phyloP scores from a whole-genome alignment of 148 eudicot species.

The Cornus suecica region DNA sequence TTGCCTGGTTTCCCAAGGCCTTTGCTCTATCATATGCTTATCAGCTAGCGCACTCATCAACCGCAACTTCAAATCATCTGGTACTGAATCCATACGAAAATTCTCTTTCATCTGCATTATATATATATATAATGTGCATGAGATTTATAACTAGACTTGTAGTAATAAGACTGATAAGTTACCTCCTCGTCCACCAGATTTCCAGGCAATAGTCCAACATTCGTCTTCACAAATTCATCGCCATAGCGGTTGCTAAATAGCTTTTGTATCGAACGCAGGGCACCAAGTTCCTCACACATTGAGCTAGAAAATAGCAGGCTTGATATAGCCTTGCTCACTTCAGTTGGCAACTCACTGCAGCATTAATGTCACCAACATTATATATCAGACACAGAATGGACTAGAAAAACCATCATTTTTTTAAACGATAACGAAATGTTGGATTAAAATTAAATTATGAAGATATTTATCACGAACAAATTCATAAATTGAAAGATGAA shows the following conservation, averaged over 20 bases:
- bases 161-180: too few species aligned
- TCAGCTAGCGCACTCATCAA: conserved; percentile 12
- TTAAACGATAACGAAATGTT: too few species aligned
- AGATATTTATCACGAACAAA: not conserved
- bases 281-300: conserved; percentile 29
- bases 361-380: too few species aligned
- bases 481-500: not conserved
- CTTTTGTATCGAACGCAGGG: conserved; percentile 16
- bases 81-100: not conserved
- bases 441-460: too few species aligned
- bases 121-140: too few species aligned
- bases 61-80: conserved; percentile 5
- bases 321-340: conserved; percentile 15
- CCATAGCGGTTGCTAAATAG: conserved; percentile 22
- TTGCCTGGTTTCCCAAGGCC: not conserved
- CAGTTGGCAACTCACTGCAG: conserved; percentile 22
- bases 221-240: conserved; percentile 9
- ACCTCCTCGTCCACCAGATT: conserved; percentile 14
- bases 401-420: too few species aligned
- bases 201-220: conserved; percentile 17
- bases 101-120: conserved; percentile 8
- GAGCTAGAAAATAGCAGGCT: conserved; percentile 28
- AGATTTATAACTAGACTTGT: too few species aligned
- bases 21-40: not conserved
- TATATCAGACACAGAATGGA: too few species aligned